Evolutionary conservation across 148 eudicot species (phyloP).

Genomic region (Rhododendron williamsianum): DNA sequence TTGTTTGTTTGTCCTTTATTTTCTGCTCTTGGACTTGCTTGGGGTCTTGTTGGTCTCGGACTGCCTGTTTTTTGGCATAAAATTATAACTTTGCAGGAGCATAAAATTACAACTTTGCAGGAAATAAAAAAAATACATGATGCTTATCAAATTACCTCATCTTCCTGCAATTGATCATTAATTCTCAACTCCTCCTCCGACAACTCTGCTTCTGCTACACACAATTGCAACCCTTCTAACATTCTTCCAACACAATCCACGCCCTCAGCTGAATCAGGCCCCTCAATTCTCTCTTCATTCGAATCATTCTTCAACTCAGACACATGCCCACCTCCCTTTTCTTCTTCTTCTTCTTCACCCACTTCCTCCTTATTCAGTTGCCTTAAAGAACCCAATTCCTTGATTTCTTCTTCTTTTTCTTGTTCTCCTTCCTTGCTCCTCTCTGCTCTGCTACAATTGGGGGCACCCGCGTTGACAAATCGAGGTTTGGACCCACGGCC

Average conservation of each 20-base stretch:
- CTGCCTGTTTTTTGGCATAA: no score
- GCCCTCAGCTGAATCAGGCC: constrained; percentile 15
- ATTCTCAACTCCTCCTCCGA: constrained; percentile 46
- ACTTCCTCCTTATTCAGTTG: constrained; percentile 13
- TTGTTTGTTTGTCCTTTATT: no score
- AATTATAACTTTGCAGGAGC: no score
- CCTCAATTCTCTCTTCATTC: constrained; percentile 11
- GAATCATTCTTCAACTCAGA: constrained; percentile 7
- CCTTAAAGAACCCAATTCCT: constrained; percentile 30
- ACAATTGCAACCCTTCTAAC: constrained; percentile 45
- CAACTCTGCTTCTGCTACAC: constrained; percentile 45
- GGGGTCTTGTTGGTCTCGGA: no score
- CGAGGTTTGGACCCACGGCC: constrained; percentile 15
- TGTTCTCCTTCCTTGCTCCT: not conserved
- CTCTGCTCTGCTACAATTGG: constrained; percentile 7
- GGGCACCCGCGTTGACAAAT: constrained; percentile 24
- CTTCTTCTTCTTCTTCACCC: not conserved
- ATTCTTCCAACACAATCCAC: constrained; percentile 38
- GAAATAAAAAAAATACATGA: no score
- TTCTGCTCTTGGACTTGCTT: no score
- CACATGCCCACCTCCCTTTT: not conserved
- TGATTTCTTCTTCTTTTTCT: not conserved
- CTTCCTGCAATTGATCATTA: constrained; percentile 86
- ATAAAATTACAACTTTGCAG: no score
- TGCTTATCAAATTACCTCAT: constrained; percentile 54